phyloP scores from a whole-genome alignment of 1,139 yeast species.

The Torulaspora globosa region DNA sequence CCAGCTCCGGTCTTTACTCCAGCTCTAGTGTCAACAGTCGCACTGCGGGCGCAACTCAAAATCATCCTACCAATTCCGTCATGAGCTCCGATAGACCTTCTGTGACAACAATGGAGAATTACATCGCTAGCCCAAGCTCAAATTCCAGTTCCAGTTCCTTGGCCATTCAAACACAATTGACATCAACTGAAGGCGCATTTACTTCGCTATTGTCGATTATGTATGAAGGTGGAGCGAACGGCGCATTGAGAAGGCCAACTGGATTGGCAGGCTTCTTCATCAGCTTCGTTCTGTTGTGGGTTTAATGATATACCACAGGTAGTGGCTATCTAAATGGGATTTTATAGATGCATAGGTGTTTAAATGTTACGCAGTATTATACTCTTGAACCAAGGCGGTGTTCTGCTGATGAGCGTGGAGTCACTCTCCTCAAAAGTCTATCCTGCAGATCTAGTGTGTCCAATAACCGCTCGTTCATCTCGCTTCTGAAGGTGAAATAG shows the following conservation, averaged over 20 bases:
- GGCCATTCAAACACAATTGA: slow-evolving; percentile 5
- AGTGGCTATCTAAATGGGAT: slow-evolving; percentile 2
- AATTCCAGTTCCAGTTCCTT: background rate
- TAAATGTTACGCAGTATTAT: background rate
- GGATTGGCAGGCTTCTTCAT: slow-evolving; percentile 4
- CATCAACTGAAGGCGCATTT: background rate
- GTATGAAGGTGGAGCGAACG: slow-evolving; percentile 7
- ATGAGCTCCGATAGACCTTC: background rate
- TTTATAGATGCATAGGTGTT: slow-evolving; percentile 5
- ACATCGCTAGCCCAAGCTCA: background rate
- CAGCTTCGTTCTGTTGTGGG: slow-evolving; percentile 4
- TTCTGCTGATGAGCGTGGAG: slow-evolving; percentile 33
- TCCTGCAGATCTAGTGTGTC: slow-evolving; percentile 35
- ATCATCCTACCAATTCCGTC: background rate
- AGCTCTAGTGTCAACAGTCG: background rate
- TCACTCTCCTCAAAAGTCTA: slow-evolving; percentile 30
- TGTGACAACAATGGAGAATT: background rate
- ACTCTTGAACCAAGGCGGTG: background rate
- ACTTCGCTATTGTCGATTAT: slow-evolving; percentile 1
- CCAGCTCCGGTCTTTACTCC: background rate
- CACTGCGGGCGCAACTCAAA: background rate
- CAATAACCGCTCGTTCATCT: slow-evolving; percentile 42
- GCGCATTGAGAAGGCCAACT: slow-evolving; percentile 5
- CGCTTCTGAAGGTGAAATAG: slow-evolving; percentile 47
- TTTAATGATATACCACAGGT: slow-evolving; percentile 1